phyloP scores from a whole-genome alignment of 306 rosid genomes.

The Cucurbita pepo region DNA sequence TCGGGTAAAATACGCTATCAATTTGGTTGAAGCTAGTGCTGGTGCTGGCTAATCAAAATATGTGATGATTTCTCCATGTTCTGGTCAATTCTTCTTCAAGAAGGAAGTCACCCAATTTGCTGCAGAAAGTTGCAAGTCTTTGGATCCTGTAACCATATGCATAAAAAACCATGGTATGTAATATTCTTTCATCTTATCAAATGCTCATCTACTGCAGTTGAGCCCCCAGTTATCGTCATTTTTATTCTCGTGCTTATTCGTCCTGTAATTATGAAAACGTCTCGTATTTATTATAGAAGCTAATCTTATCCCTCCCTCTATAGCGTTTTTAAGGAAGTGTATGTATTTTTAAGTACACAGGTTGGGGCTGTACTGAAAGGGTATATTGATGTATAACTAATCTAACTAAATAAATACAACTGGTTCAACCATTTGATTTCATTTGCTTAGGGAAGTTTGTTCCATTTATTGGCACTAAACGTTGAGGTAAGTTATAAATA shows the following conservation, averaged over 20 bases:
- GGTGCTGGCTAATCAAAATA: not conserved
- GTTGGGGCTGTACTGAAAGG: not conserved
- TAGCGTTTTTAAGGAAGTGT: not conserved
- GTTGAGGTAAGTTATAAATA: too few species aligned
- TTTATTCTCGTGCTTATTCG: not conserved
- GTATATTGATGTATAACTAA: not conserved
- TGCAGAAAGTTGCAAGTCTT: not conserved
- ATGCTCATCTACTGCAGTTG: not conserved
- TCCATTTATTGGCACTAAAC: too few species aligned
- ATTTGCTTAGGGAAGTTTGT: too few species aligned
- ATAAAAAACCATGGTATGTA: not conserved
- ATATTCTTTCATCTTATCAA: constrained; percentile 2
- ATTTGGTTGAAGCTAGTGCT: not conserved
- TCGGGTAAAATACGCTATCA: not conserved
- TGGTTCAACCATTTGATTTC: not conserved
- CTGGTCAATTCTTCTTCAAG: not conserved
- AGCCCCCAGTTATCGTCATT: not conserved
- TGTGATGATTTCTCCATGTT: not conserved
- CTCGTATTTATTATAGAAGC: not conserved
- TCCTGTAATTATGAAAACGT: constrained; percentile 5
- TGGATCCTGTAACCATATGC: not conserved
- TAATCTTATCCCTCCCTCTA: not conserved
- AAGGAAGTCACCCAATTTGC: not conserved
- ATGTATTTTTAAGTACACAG: not conserved
- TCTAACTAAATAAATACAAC: not conserved